Base-by-base conservation (phyloP, 306 rosid genomes). In the Aeschynomene evenia region DNA sequence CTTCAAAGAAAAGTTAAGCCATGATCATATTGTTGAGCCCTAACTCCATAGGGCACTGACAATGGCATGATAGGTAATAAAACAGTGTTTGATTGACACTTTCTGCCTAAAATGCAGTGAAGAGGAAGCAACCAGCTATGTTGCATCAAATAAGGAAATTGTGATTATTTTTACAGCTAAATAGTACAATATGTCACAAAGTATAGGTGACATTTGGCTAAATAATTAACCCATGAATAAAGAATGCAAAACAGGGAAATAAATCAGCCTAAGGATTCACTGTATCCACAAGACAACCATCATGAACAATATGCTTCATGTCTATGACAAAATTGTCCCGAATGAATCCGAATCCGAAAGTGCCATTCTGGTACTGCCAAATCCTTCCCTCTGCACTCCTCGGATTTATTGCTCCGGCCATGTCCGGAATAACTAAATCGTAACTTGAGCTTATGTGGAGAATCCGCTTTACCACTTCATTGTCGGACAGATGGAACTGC, bases 271-370 rank as follows among this genome's bases (percentile, higher is more conserved):
- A 73, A 65, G 73, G 77, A 52, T 81, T 80, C 73, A 82, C 73
- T 16, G 81, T 64, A 75, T 92, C 96, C 56, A 85, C 68, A 71
- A 90, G 73, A 58, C 74, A 70, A 48, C 91, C 96, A 61, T 88
- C 79, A 60, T 65, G 70, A 74, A 84, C 74, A 54, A 94, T 78
- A 28, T 65, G 86, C 80, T 84, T 91, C 86, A 91, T 56, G 85
- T 91, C 96, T 73, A 92, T 68, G 40, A 89, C 85, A 70, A 89
- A 84, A 73, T 84, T 80, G 62, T 95, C 99, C 46, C 80, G 82
- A 65, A 91, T 83, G 68, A 86, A 91, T 13, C 99, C 99, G 61
- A 95, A 91, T 73, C 99, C 97, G 18, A 91, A 95, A 36, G 91
- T 81, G 11, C 97, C 97, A 42, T 91, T 84, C 8, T 55, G 72